phyloP scores from a whole-genome alignment of 495 filamentous ascomycete species.

The Aspergillus heteromorphus region DNA sequence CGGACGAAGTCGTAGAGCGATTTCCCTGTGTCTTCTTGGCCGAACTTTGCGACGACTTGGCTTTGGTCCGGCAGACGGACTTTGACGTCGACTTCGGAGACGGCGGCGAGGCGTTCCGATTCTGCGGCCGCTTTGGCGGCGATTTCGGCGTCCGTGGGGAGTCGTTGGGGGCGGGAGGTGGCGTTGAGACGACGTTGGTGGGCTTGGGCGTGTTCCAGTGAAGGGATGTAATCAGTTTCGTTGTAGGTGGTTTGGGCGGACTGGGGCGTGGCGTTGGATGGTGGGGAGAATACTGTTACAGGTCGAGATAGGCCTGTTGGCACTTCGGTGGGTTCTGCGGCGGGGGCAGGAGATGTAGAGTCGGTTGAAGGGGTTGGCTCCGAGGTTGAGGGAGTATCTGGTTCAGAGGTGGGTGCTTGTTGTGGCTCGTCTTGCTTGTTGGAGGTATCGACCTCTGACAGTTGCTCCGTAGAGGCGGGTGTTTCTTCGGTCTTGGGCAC shows the following conservation, averaged over 20 bases:
- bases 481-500: conserved; percentile 4
- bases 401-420: conserved; percentile 1
- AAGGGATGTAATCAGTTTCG: conserved; percentile 74
- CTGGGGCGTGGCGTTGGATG: conserved; percentile 62
- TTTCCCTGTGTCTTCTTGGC: conserved; percentile 55
- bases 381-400: conserved; percentile 7
- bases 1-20: conserved; percentile 64
- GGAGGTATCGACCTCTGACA: conserved; percentile 14
- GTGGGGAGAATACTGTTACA: conserved; percentile 70
- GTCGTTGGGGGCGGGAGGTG: conserved; percentile 59
- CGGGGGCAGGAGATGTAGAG: conserved; percentile 14
- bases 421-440: conserved; percentile 10
- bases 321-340: conserved; percentile 12
- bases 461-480: conserved; percentile 9
- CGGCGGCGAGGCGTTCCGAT: conserved; percentile 54
- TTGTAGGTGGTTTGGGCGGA: conserved; percentile 62
- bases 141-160: conserved; percentile 47
- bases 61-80: conserved; percentile 84
- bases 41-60: conserved; percentile 60
- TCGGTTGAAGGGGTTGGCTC: conserved; percentile 23
- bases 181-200: conserved; percentile 69
- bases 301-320: conserved; percentile 34
- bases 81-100: conserved; percentile 68
- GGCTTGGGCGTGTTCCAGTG: conserved; percentile 75
- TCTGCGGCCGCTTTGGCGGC: conserved; percentile 44